These are phyloP conservation scores for Cryphonectria radicalis DNA, from an alignment of 2,329 filamentous ascomycete species.

Conservation along the genomic window DNA sequence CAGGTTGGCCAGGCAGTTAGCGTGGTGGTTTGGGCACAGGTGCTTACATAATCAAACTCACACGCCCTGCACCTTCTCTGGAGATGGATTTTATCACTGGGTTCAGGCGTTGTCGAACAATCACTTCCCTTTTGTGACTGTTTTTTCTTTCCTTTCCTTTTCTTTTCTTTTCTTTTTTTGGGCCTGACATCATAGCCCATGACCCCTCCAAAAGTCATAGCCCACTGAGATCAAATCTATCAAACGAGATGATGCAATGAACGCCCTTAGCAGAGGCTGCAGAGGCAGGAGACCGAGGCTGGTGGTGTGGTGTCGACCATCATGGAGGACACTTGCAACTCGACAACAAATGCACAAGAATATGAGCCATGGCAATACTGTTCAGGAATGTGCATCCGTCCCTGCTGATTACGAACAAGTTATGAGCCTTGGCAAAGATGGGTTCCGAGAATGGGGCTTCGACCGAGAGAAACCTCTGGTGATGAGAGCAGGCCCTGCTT, in stretches of 20 bases:
- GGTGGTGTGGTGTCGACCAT: neutral
- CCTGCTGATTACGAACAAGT: slow-evolving; percentile 13
- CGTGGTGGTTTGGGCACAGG: neutral
- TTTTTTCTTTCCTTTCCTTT: neutral
- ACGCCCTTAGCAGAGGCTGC: neutral
- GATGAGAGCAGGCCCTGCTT: slow-evolving; percentile 14
- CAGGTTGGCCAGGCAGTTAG: slow-evolving; percentile 5
- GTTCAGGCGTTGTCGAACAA: neutral
- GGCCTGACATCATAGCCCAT: neutral
- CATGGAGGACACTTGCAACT: neutral
- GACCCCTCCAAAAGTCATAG: neutral
- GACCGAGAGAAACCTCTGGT: slow-evolving; percentile 18
- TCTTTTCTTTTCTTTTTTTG: neutral
- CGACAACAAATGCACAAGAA: neutral
- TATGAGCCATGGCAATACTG: neutral
- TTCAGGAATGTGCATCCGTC: neutral
- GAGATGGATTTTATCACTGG: too few species aligned
- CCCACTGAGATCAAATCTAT: neutral
- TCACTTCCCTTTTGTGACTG: neutral
- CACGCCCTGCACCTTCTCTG: neutral
- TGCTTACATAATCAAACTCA: neutral
- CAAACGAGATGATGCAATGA: neutral
- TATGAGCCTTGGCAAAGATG: neutral
- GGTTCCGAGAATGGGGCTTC: slow-evolving; percentile 13
- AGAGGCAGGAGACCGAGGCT: neutral